Base-by-base conservation (phyloP, 257 asterid species). In the Voacanga thouarsii region DNA sequence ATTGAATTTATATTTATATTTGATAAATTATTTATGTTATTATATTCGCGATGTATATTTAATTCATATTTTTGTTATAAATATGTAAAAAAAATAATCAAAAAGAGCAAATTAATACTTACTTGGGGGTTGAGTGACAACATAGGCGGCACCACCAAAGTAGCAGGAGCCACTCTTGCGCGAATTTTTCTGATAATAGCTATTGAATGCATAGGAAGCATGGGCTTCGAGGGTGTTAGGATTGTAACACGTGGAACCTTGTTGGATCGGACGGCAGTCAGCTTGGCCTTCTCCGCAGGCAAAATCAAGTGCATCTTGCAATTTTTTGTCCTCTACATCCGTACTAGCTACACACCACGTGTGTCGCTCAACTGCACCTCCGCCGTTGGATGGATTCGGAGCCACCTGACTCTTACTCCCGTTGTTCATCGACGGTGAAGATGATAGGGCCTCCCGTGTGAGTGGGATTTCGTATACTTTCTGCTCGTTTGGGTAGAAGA, bases 311-410 rank as follows among this genome's bases (percentile, higher is more conserved):
- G 89, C 99, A 21, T 69, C 67, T 72, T 87, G 89, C 76, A 95
- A 51, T 76, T 83, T 86, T 81, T 86, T 53, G n/a, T 74, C 77
- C 53, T 83, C 91, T 3, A 81, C 88, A 50, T 82, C 59, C 2
- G 57, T 88, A 30, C 77, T 92, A n/a, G 97, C 98, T 81, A 94
- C 94, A 80, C 98, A 94, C 97, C 97, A 94, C 12, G 96, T 87
- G 81, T 86, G 85, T 47, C 89, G 94, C 37, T 16, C 75, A 66
- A 78, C 77, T 14, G 71, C 87, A 5, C 87, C 51, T 80, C 79
- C 75, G 79, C 63, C 33, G 78, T 15, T n/a, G 50, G 79, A 11
- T 23, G 83, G 72, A 43, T 19, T 12, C 60, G 81, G 44, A 72
- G 26, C 83, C 77, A 82, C 89, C 80, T 75, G 69, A 18, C 28